A percentile compares a stretch with the other conserved stretches of the same genome.
These are phyloP conservation scores for Lachancea sp. DNA, from an alignment of 805 yeast genomes.

Conservation along the genomic window DNA sequence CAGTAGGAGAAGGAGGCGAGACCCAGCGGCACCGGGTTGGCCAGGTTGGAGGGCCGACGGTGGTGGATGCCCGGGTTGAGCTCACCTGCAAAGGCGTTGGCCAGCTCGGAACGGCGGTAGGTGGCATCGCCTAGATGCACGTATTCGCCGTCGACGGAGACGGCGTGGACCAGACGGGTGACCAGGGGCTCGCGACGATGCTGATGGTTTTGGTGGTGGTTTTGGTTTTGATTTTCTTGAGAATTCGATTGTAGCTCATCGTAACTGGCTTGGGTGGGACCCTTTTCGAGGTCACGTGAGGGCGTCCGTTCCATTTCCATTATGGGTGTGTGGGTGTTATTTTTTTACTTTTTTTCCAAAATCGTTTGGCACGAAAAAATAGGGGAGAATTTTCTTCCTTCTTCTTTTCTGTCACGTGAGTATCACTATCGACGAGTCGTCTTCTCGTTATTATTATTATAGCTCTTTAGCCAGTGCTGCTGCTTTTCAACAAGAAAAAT, in stretches of 20 bases:
- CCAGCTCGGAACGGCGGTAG: conserved; percentile 48
- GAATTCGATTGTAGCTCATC: conserved; percentile 1
- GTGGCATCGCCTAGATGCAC: conserved; percentile 37
- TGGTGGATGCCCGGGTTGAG: conserved; percentile 42
- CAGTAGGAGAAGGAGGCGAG: conserved; percentile 58
- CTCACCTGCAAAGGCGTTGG: conserved; percentile 58
- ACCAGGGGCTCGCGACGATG: conserved; percentile 3
- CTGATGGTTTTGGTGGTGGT: conserved; percentile 1
- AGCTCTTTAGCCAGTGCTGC: too few relatives aligned
- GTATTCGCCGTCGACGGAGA: conserved; percentile 32
- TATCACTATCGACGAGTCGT: too few relatives aligned
- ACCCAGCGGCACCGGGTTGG: conserved; percentile 74
- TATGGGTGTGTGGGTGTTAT: neutral
- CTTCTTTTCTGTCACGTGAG: too few relatives aligned
- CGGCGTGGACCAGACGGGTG: conserved; percentile 13
- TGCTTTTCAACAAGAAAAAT: too few relatives aligned
- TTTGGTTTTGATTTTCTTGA: neutral
- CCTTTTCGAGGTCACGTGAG: conserved; percentile 13
- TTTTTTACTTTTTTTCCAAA: neutral
- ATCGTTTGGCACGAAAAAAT: too few relatives aligned
- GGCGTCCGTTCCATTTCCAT: neutral
- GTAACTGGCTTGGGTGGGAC: conserved; percentile 9
- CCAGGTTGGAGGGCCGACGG: conserved; percentile 46
- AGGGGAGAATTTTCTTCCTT: too few relatives aligned
- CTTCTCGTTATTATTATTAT: too few relatives aligned